Percentiles rank a stretch among this genome's conserved stretches.
Evolutionary conservation across 192 early-diverging fungal genomes (phyloP).

Genomic region (Gonapodya prolifera): DNA sequence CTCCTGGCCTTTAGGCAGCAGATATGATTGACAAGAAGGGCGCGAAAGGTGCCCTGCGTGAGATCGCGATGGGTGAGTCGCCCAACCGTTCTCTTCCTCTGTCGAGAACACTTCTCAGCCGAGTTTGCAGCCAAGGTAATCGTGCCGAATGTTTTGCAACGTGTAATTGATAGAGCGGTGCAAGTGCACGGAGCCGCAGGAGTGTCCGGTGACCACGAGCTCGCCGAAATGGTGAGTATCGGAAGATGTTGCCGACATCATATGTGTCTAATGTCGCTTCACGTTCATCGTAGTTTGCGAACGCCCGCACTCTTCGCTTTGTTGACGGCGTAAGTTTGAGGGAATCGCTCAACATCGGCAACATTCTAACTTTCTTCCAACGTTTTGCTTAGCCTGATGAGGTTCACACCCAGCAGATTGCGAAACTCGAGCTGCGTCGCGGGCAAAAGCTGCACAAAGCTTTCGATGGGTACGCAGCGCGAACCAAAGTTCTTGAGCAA

Average conservation of each 20-base stretch:
- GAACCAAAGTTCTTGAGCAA: background rate
- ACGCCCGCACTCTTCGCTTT: background rate
- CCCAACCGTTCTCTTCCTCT: background rate
- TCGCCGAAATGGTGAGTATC: constrained; percentile 70
- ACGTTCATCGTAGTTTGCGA: background rate
- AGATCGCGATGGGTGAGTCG: constrained; percentile 97
- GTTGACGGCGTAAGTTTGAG: constrained; percentile 7
- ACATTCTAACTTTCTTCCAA: background rate
- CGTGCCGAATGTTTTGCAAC: constrained; percentile 63
- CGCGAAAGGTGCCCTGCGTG: constrained; percentile 78
- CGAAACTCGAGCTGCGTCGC: constrained; percentile 23
- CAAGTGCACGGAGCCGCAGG: constrained; percentile 91
- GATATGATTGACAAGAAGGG: constrained; percentile 77
- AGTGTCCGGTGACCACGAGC: constrained; percentile 67
- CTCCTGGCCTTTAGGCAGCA: constrained; percentile 45
- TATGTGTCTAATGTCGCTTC: constrained; percentile 44
- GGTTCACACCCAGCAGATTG: constrained; percentile 78
- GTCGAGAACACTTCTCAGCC: background rate
- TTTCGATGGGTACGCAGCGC: background rate
- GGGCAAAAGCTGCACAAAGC: background rate
- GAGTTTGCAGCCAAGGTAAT: constrained; percentile 15
- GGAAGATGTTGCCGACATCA: constrained; percentile 79
- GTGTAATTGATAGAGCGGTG: constrained; percentile 80
- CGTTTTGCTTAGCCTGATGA: constrained; percentile 59
- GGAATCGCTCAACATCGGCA: background rate